Conservation (phyloP, 768 basidiomycete species). For the Macrolepiota albuminosa region DNA sequence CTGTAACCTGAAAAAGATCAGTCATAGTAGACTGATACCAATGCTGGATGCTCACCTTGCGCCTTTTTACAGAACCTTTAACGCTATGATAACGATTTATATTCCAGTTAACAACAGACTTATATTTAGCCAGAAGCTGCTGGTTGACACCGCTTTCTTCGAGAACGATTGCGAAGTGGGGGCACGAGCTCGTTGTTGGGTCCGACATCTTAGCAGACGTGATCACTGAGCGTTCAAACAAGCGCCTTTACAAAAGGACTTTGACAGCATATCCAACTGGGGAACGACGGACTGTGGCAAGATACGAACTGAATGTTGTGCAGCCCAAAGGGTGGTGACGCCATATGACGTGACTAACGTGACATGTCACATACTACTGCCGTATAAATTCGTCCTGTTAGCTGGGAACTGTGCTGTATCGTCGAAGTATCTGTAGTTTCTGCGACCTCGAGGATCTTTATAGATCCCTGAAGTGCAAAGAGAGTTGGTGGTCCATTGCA, state of each 20-base stretch:
- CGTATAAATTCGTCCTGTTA: background rate
- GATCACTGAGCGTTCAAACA: background rate
- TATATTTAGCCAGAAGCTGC: conserved; percentile 38
- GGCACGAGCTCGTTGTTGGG: conserved; percentile 18
- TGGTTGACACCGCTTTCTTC: conserved; percentile 23
- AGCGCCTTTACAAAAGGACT: background rate
- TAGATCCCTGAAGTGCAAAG: no score
- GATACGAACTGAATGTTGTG: no score
- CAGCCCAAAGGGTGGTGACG: background rate
- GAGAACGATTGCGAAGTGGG: conserved; percentile 38
- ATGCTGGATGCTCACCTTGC: conserved; percentile 45
- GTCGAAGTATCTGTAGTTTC: background rate
- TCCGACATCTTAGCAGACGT: background rate
- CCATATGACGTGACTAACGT: background rate
- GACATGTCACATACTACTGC: background rate
- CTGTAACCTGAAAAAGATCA: conserved; percentile 35
- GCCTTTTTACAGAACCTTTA: conserved; percentile 49
- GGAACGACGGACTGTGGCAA: background rate
- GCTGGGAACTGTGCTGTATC: background rate
- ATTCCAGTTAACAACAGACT: conserved; percentile 51
- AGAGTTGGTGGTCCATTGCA: background rate
- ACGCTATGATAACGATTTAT: conserved; percentile 41
- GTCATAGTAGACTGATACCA: background rate
- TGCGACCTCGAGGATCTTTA: background rate
- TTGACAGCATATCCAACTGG: background rate